A percentile compares a stretch with the other conserved stretches of the same genome.
Conservation (phyloP, 1,139 yeast species). For the Sugiyamaella novakii region DNA sequence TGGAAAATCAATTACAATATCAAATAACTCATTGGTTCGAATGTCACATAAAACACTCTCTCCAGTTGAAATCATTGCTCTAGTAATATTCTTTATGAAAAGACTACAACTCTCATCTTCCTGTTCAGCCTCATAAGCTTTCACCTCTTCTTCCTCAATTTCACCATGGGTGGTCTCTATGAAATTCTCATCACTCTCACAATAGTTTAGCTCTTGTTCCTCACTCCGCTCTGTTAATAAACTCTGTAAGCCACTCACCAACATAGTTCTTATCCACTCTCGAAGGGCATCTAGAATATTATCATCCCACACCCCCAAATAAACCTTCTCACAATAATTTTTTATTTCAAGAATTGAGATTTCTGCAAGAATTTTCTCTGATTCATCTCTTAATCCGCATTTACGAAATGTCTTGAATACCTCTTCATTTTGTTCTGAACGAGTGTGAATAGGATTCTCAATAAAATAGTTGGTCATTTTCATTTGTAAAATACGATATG, state of each 20-base stretch:
- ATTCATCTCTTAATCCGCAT: constrained; percentile 13
- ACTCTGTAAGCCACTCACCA: constrained; percentile 1
- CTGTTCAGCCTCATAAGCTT: too few species aligned
- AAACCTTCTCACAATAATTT: constrained; percentile 8
- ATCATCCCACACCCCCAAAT: constrained; percentile 5
- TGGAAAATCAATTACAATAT: constrained; percentile 63
- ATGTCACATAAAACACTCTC: constrained; percentile 34
- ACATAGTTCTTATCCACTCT: constrained; percentile 24
- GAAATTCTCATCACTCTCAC: background rate
- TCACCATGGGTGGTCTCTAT: background rate
- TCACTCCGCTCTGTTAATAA: background rate
- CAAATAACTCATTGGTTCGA: constrained; percentile 65
- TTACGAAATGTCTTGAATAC: constrained; percentile 6
- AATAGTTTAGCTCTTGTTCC: background rate
- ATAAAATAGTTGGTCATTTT: constrained; percentile 4
- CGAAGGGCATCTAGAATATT: constrained; percentile 26
- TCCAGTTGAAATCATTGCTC: background rate
- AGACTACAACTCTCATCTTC: too few species aligned
- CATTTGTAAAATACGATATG: constrained; percentile 4
- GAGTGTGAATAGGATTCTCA: constrained; percentile 9
- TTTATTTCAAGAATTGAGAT: constrained; percentile 13
- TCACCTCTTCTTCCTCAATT: background rate
- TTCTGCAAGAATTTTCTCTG: constrained; percentile 18
- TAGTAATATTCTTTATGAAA: too few species aligned
- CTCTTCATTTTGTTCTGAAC: constrained; percentile 1